Conservation (phyloP, 345 rosid genomes). For the Brassica napus region Da-Ae NC_063443.1:12898001-12898500, state of each 20-base stretch:
- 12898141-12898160: not conserved
- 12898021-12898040: not conserved
- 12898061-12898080: not conserved
- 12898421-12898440: not conserved
- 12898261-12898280: not conserved
- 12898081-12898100: slow-evolving; percentile 1
- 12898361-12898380: not conserved
- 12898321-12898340: not conserved
- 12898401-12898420: not conserved
- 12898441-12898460: not conserved
- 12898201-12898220: too few relatives aligned
- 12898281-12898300: not conserved
- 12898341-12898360: not conserved
- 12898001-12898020: slow-evolving; percentile 29
- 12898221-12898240: too few relatives aligned
- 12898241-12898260: too few relatives aligned
- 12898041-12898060: too few relatives aligned
- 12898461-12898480: not conserved
- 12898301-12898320: not conserved
- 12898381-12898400: not conserved
- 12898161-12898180: not conserved
- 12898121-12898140: not conserved
- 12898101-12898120: slow-evolving; percentile 7
- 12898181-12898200: too few relatives aligned
- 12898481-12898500: not conserved